Conservation (phyloP, 345 rosid species). For the Acer campestre region DNA sequence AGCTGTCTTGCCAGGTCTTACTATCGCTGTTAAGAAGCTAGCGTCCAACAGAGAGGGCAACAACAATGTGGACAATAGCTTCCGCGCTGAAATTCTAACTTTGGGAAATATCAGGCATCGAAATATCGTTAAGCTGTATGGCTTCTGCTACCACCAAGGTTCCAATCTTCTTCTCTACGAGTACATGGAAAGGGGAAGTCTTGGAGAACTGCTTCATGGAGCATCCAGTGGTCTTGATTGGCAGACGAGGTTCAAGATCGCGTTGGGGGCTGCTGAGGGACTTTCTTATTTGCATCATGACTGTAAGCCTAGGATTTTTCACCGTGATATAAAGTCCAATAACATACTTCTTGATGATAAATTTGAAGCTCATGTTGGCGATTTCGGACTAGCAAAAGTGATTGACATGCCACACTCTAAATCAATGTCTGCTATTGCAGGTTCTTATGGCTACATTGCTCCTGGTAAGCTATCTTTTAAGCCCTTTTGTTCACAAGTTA, state of each 20-base stretch:
- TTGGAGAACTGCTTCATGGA: conserved; percentile 78
- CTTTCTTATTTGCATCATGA: conserved; percentile 87
- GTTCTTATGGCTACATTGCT: conserved; percentile 97
- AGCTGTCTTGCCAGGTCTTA: conserved; percentile 67
- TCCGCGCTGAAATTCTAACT: conserved; percentile 79
- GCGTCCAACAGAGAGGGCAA: conserved; percentile 78
- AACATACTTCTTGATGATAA: conserved; percentile 78
- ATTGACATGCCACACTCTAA: conserved; percentile 88
- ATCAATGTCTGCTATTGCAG: conserved; percentile 95
- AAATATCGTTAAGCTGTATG: conserved; percentile 88
- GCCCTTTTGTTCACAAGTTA: not conserved
- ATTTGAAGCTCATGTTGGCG: conserved; percentile 93
- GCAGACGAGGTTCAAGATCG: conserved; percentile 71
- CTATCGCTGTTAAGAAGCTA: conserved; percentile 81
- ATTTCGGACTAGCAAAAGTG: conserved; percentile 89
- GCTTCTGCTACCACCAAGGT: conserved; percentile 86
- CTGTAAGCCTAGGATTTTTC: conserved; percentile 86
- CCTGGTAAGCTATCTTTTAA: conserved; percentile 51
- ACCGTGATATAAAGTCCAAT: conserved; percentile 85
- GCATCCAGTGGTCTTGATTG: conserved; percentile 61
- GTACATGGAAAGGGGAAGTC: conserved; percentile 67
- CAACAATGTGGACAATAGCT: conserved; percentile 70
- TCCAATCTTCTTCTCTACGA: conserved; percentile 84
- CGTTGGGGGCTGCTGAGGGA: conserved; percentile 85
- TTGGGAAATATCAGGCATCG: conserved; percentile 84